These are phyloP conservation scores for Coleophoma crateriformis DNA, from an alignment of 2,329 filamentous ascomycete species.

Conservation along the genomic window DNA sequence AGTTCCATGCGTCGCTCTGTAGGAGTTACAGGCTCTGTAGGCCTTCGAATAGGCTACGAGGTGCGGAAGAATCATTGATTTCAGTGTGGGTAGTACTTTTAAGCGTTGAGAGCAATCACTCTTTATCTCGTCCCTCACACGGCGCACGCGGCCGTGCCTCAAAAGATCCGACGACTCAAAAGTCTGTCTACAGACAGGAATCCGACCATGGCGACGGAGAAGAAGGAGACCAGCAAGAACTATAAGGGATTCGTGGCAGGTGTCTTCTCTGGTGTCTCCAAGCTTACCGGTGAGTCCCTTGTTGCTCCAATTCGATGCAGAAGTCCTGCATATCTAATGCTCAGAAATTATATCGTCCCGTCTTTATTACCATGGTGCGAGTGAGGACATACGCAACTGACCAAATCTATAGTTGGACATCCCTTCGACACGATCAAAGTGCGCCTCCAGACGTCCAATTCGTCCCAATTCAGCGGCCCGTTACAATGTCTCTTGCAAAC, in stretches of 20 bases:
- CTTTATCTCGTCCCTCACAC: too few relatives aligned
- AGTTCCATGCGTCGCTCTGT: too few relatives aligned
- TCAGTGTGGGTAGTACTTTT: too few relatives aligned
- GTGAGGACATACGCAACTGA: neutral
- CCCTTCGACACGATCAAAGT: constrained; percentile 97
- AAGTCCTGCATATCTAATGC: neutral
- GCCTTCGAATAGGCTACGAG: too few relatives aligned
- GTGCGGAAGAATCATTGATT: too few relatives aligned
- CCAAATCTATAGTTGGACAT: constrained; percentile 44
- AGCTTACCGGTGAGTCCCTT: constrained; percentile 66
- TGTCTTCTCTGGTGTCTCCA: constrained; percentile 91
- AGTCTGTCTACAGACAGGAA: neutral
- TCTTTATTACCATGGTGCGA: constrained; percentile 26
- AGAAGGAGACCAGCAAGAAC: constrained; percentile 32
- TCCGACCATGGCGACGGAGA: constrained; percentile 10
- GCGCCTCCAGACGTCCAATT: constrained; percentile 79
- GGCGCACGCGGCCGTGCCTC: neutral
- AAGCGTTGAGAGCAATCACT: too few relatives aligned
- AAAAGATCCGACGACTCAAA: neutral
- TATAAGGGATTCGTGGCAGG: constrained; percentile 98
- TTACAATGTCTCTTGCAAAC: constrained; percentile 83
- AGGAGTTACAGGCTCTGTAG: too few relatives aligned
- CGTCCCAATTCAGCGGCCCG: constrained; percentile 76
- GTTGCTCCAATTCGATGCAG: neutral
- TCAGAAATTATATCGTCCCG: neutral